Base-by-base conservation (phyloP, 1,284 basidiomycete species). In the Psilocybe mexicana region DNA sequence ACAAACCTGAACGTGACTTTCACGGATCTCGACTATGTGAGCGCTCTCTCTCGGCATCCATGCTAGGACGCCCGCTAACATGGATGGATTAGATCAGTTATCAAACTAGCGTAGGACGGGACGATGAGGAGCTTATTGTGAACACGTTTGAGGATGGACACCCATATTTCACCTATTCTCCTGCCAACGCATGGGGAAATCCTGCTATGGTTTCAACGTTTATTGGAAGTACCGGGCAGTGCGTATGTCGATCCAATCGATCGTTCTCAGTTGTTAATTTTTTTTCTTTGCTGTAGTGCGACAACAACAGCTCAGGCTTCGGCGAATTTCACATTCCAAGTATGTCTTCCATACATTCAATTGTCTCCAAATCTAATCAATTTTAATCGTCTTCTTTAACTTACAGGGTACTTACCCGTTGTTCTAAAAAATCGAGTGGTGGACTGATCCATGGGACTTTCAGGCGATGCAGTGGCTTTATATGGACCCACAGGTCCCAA, bases 401-500 rank as follows among this genome's bases (percentile, higher is more conserved):
- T n/a, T n/a, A n/a, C n/a, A n/a, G n/a, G n/a, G n/a, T n/a, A n/a
- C n/a, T n/a, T n/a, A n/a, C n/a, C n/a, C n/a, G n/a, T n/a, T n/a
- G n/a, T n/a, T n/a, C n/a, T n/a, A n/a, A n/a, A n/a, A n/a, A n/a
- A n/a, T n/a, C n/a, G n/a, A n/a, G n/a, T n/a, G n/a, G n/a, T n/a
- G n/a, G n/a, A n/a, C n/a, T n/a, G n/a, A n/a, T n/a, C n/a, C n/a
- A n/a, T n/a, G n/a, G n/a, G n/a, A n/a, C 18, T 25, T 11, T 24
- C 8, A 25, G 76, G 76, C n/a, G 70, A 73, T 56, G 72, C 69
- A 18, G 67, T 79, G 30, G 69, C 70, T 1, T 54, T 79, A 6
- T 77, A 73, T 55, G 76, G 77, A 14, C 72, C 76, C 25, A 67
- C 75, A 6, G 72, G 75, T 40, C 72, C 71, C 1, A 54, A 59